Evolutionary conservation across 345 rosid species (phyloP).

Genomic region (Boechera retrofracta): DNA sequence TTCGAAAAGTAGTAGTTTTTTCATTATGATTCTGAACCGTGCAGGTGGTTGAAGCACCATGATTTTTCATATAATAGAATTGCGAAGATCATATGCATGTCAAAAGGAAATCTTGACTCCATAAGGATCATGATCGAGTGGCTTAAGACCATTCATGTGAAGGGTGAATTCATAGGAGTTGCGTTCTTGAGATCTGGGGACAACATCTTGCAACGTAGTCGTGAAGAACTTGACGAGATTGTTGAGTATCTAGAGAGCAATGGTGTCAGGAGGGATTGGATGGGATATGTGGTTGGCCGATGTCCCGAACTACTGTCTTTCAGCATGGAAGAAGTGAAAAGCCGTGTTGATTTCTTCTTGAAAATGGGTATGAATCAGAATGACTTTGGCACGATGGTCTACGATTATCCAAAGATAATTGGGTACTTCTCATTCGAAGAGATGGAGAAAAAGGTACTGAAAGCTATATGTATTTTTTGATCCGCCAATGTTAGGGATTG

Average conservation of each 20-base stretch:
- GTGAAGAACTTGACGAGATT: constrained; percentile 61
- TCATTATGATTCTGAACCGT: constrained; percentile 35
- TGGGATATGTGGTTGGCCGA: constrained; percentile 81
- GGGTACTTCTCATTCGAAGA: constrained; percentile 71
- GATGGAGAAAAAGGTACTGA: constrained; percentile 80
- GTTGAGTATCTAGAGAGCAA: constrained; percentile 73
- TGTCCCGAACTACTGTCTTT: constrained; percentile 69
- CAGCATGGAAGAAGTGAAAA: constrained; percentile 67
- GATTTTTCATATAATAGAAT: constrained; percentile 70
- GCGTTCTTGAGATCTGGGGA: constrained; percentile 71
- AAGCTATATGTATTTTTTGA: background rate
- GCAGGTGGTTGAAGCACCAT: constrained; percentile 96
- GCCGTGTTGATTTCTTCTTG: constrained; percentile 69
- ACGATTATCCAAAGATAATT: constrained; percentile 75
- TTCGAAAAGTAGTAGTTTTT: background rate
- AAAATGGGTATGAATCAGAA: constrained; percentile 80
- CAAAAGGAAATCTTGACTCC: constrained; percentile 71
- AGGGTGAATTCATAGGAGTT: constrained; percentile 70
- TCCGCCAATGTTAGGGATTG: background rate
- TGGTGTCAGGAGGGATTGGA: constrained; percentile 86
- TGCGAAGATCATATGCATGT: constrained; percentile 70
- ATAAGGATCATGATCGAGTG: constrained; percentile 62
- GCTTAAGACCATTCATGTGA: constrained; percentile 82
- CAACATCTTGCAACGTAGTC: constrained; percentile 58
- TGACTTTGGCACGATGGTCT: constrained; percentile 95